Evolutionary conservation across 345 rosid genomes (phyloP).

Genomic region (Euphorbia peplus): DNA sequence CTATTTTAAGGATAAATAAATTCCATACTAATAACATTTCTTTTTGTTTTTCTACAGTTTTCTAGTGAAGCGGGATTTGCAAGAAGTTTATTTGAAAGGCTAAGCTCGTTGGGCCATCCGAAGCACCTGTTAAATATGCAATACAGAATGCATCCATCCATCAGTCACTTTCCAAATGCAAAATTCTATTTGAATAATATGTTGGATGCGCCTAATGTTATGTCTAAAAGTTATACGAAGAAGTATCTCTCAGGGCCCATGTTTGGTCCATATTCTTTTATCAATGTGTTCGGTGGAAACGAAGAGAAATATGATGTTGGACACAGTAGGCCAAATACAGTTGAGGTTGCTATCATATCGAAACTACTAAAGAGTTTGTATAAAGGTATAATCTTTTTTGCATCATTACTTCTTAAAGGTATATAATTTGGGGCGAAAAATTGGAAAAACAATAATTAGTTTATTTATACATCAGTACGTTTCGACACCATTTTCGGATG

Average conservation of each 20-base stretch:
- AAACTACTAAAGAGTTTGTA: constrained; percentile 31
- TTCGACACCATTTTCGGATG: too few species aligned
- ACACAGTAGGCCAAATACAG: constrained; percentile 37
- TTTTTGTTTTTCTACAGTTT: constrained; percentile 32
- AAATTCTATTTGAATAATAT: constrained; percentile 45
- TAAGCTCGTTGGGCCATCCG: constrained; percentile 37
- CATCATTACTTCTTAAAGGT: neutral
- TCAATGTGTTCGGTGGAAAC: constrained; percentile 38
- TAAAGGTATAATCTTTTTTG: constrained; percentile 32
- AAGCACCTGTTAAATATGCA: constrained; percentile 56
- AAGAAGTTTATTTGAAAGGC: constrained; percentile 68
- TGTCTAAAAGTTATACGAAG: constrained; percentile 19
- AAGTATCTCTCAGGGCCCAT: constrained; percentile 34
- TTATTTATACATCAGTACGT: too few species aligned
- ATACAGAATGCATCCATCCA: constrained; percentile 79
- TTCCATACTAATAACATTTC: neutral
- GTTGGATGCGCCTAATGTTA: constrained; percentile 36
- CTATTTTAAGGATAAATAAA: neutral
- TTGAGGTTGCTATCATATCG: constrained; percentile 42
- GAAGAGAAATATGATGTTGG: constrained; percentile 32
- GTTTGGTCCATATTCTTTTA: constrained; percentile 52
- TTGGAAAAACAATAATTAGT: too few species aligned
- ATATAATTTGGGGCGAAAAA: too few species aligned
- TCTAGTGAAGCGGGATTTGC: constrained; percentile 39
- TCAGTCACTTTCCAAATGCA: constrained; percentile 55